Conservation (phyloP, 257 asterid species). For the Gentiana straminea region DNA sequence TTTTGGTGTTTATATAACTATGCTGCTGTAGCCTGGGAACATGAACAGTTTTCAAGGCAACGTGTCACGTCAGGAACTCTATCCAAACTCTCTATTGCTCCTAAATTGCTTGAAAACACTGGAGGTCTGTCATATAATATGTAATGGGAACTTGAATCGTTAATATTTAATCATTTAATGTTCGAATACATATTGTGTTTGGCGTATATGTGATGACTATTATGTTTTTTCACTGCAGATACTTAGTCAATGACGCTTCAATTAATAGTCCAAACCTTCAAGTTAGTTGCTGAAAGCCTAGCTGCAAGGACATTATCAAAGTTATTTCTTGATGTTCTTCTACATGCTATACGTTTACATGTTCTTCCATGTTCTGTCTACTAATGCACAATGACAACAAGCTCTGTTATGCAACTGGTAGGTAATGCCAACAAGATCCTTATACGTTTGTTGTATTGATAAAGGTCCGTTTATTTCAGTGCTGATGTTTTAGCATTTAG, state of each 20-base stretch:
- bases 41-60: conserved; percentile 86
- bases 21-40: conserved; percentile 89
- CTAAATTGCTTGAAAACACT: conserved; percentile 68
- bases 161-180: too few species aligned
- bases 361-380: too few species aligned
- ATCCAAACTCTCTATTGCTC: conserved; percentile 67
- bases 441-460: too few species aligned
- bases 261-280: conserved; percentile 45
- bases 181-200: not conserved
- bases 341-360: too few species aligned
- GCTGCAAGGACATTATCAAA: conserved; percentile 46
- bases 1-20: conserved; percentile 16
- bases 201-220: too few species aligned
- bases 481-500: too few species aligned
- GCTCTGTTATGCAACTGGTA: too few species aligned
- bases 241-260: conserved; percentile 49
- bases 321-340: not conserved
- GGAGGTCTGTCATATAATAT: conserved; percentile 81
- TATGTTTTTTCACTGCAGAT: conserved; percentile 31
- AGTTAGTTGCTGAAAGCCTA: conserved; percentile 85
- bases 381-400: too few species aligned
- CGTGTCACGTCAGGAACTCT: conserved; percentile 90
- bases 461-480: too few species aligned
- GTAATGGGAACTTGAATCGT: conserved; percentile 18
- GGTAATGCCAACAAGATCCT: too few species aligned